Base-by-base conservation (phyloP, 2,329 filamentous ascomycete species). In the Botryosphaeria dothidea region DNA sequence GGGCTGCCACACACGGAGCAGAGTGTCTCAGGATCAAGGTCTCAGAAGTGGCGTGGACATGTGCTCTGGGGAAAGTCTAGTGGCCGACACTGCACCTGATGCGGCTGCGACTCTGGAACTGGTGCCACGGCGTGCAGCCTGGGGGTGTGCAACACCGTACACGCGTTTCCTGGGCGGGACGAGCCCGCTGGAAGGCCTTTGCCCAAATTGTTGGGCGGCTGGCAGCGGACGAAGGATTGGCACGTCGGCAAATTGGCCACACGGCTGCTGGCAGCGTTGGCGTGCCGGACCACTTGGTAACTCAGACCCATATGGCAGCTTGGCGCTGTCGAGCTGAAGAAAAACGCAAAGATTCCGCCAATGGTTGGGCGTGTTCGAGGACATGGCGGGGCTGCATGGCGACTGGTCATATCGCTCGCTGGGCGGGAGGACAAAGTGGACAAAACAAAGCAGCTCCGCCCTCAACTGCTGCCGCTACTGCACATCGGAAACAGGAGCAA, bases 401-500 rank as follows among this genome's bases (percentile, higher is more conserved):
- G 52, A 57, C 52, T 57, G 21, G 23, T 43, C 52, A 43, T 45
- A 38, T 36, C 9, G 51, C 6, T 36, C 9, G 51, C 6, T 27
- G 34, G 52, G 52, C 54, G 54, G 54, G 54, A 58, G 54, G 54
- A 58, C 54, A 58, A 58, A 36, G 19, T 43, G 31, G 36, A 43
- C 23, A 58, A 58, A 60, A 60, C 56, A 60, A 60, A 60, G 56
- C 34, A 57, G 23, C 15, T 9, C 29, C 29, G 51, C 36, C 38
- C 54, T 43, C 54, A n/a, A 11, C 15, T 45, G 54, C 54, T 43
- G 54, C 38, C 54, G 36, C 56, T 60, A 60, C 56, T 60, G 38
- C 56, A 60, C 56, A 60, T 60, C 56, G 56, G 56, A 60, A 60
- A 60, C 56, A 45, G 56, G 38, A 57, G 54, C 54, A 19, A 57